Conservation (phyloP, 2,329 filamentous ascomycete species). For the Arthrobotrys megalospora region DNA sequence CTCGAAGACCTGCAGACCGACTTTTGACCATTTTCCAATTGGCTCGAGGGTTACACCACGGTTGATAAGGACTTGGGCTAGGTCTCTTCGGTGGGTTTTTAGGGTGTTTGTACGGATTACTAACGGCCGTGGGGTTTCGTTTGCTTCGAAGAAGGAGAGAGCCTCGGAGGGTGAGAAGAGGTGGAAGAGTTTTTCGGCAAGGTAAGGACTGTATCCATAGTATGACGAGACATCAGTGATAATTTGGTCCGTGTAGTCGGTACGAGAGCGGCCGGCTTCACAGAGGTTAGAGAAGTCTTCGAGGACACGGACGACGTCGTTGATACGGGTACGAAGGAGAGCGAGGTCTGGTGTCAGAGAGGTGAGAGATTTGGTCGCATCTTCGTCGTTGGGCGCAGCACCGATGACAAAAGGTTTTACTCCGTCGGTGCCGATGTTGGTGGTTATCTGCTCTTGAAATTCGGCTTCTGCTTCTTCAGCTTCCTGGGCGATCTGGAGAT, state of each 20-base stretch:
- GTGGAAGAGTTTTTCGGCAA: slow-evolving; percentile 95
- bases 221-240: slow-evolving; percentile 94
- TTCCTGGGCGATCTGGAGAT: slow-evolving; percentile 81
- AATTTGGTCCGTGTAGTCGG: slow-evolving; percentile 89
- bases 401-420: slow-evolving; percentile 74
- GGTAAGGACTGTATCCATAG: slow-evolving; percentile 93
- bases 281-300: slow-evolving; percentile 88
- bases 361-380: slow-evolving; percentile 72
- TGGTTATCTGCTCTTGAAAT: slow-evolving; percentile 82
- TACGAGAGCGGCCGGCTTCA: slow-evolving; percentile 83
- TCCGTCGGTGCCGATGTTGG: slow-evolving; percentile 87
- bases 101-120: slow-evolving; percentile 98
- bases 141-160: slow-evolving; percentile 98
- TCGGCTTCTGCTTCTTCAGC: slow-evolving; percentile 88
- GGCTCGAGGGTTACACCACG: slow-evolving; percentile 96
- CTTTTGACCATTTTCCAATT: slow-evolving; percentile 98
- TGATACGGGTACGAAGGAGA: slow-evolving; percentile 87
- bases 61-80: slow-evolving; percentile 94
- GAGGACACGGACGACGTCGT: slow-evolving; percentile 90
- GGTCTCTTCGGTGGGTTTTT: slow-evolving; percentile 80
- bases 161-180: slow-evolving; percentile 94
- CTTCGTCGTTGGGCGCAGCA: slow-evolving; percentile 75
- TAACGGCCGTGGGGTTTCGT: slow-evolving; percentile 92
- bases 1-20: slow-evolving; percentile 96
- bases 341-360: slow-evolving; percentile 90